A percentile compares a stretch with the other conserved stretches of the same genome.
Conservation (phyloP, 2,329 filamentous ascomycete genomes). For the Aureobasidium sp. region DNA sequence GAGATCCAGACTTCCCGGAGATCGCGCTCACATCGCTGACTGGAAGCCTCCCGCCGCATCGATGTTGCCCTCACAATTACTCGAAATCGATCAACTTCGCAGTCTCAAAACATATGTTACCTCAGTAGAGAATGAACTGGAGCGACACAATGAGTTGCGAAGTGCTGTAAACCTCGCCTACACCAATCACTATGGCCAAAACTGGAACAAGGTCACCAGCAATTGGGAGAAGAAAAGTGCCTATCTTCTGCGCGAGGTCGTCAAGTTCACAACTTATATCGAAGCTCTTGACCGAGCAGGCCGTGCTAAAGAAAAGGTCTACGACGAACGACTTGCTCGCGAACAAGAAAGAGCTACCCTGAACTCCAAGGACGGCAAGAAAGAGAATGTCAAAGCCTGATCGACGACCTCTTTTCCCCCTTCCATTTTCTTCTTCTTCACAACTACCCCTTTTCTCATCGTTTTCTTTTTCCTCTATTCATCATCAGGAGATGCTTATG, state of each 20-base stretch:
- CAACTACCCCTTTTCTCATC: neutral
- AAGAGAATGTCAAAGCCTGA: slow-evolving; percentile 3
- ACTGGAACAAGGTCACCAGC: slow-evolving; percentile 74
- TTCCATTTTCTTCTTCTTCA: neutral
- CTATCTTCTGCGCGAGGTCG: slow-evolving; percentile 84
- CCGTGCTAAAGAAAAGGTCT: slow-evolving; percentile 58
- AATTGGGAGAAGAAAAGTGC: slow-evolving; percentile 98
- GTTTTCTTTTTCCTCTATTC: neutral
- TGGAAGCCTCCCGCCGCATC: slow-evolving; percentile 87
- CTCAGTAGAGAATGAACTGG: slow-evolving; percentile 76
- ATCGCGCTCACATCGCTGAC: slow-evolving; percentile 73
- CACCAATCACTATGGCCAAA: slow-evolving; percentile 77
- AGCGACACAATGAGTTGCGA: slow-evolving; percentile 80
- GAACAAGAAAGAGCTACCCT: slow-evolving; percentile 3
- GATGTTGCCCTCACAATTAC: slow-evolving; percentile 71
- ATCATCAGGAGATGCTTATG: neutral
- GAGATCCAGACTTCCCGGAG: slow-evolving; percentile 66
- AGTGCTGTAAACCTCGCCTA: slow-evolving; percentile 75
- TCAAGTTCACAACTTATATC: slow-evolving; percentile 94
- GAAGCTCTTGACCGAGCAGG: slow-evolving; percentile 71
- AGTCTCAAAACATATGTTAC: slow-evolving; percentile 71
- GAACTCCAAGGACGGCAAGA: neutral
- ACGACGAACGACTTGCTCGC: slow-evolving; percentile 14
- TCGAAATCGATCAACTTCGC: slow-evolving; percentile 72
- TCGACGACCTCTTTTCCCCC: neutral